Percentiles rank a stretch among this genome's conserved stretches.
These are phyloP conservation scores for Aspergillus bridgeri DNA, from an alignment of 495 filamentous ascomycete genomes.

Conservation along the genomic window DNA sequence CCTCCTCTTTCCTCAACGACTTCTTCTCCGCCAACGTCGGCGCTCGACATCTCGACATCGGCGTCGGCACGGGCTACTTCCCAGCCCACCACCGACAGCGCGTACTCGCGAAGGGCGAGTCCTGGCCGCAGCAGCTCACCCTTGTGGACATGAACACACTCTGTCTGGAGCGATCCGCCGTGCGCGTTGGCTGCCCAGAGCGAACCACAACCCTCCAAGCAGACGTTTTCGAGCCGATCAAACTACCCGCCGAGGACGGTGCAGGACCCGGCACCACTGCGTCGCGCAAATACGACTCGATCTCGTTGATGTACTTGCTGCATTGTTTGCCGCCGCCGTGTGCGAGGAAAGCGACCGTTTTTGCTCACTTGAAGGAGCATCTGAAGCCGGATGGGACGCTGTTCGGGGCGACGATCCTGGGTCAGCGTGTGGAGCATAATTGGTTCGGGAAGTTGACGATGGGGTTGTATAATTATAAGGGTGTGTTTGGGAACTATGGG, in stretches of 20 bases:
- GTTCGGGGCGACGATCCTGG: constrained; percentile 5
- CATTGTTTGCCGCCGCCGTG: not conserved
- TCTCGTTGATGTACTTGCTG: constrained; percentile 3
- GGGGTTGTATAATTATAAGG: not conserved
- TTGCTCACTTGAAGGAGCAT: constrained; percentile 1
- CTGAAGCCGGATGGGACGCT: constrained; percentile 1
- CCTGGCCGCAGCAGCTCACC: constrained; percentile 3
- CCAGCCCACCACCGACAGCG: not conserved
- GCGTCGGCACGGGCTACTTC: not conserved
- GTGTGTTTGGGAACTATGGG: not conserved
- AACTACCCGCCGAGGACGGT: not conserved
- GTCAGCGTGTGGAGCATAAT: not conserved
- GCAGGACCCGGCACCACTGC: not conserved
- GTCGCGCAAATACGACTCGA: constrained; percentile 2
- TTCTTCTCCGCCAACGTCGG: constrained; percentile 5
- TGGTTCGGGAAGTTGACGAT: not conserved
- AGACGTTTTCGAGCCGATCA: not conserved
- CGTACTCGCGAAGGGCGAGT: not conserved
- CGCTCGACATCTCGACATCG: not conserved
- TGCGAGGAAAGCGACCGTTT: not conserved
- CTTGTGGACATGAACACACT: constrained; percentile 4
- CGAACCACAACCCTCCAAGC: not conserved
- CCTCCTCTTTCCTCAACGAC: not conserved
- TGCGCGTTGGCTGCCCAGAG: not conserved
- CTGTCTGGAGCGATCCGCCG: not conserved